A percentile compares a stretch with the other conserved stretches of the same genome.
phyloP scores from a whole-genome alignment of 805 yeast genomes.

The Candida jianshihensis region DNA sequence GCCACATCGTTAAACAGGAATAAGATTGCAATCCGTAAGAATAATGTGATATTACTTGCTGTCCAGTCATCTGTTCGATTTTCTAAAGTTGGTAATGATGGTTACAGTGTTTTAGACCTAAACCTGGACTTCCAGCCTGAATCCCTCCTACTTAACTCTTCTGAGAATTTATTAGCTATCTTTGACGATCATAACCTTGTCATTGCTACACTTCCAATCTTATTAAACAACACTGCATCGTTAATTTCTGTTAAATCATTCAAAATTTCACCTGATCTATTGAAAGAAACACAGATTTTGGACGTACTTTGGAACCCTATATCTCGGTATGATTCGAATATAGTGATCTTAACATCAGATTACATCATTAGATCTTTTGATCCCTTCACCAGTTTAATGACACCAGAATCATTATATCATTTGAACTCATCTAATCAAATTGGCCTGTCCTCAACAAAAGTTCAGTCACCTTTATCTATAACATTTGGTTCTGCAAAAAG shows the following conservation, averaged over 20 bases:
- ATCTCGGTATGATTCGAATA: conserved; percentile 34
- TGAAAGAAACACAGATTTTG: conserved; percentile 24
- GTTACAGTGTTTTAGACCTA: no score
- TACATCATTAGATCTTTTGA: conserved; percentile 29
- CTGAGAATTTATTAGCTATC: conserved; percentile 26
- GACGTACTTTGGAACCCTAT: conserved; percentile 39
- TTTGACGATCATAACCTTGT: conserved; percentile 26
- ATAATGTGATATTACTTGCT: conserved; percentile 16
- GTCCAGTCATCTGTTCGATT: no score
- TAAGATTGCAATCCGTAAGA: conserved; percentile 12
- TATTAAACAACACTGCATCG: conserved; percentile 1
- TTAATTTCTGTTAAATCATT: conserved; percentile 14
- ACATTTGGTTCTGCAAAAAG: conserved; percentile 16
- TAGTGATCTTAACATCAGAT: conserved; percentile 35
- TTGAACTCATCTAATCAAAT: conserved; percentile 14
- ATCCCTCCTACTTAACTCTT: background rate
- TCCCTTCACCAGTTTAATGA: conserved; percentile 21
- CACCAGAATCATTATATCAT: conserved; percentile 17
- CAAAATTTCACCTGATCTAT: conserved; percentile 22
- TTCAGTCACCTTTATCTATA: conserved; percentile 18
- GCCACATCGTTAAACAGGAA: conserved; percentile 7
- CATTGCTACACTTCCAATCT: conserved; percentile 27
- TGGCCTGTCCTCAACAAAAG: conserved; percentile 16
- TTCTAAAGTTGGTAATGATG: background rate
- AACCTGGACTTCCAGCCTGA: no score